Base-by-base conservation (phyloP, 345 rosid species). In the Eucalyptus tenuipes region DNA sequence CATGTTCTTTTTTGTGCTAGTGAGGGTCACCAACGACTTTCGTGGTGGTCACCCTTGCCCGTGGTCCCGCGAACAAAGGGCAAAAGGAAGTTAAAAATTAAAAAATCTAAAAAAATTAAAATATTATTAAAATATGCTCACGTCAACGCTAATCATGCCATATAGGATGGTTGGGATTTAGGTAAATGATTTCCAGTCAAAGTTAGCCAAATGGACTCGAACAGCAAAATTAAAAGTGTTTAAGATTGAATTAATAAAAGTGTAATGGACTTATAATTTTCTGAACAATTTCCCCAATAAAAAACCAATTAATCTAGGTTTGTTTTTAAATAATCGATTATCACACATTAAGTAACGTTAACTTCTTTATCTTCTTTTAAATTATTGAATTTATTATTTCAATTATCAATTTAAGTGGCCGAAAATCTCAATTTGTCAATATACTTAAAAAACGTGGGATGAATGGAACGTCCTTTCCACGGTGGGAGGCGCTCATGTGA, bases 161-260 rank as follows among this genome's bases (percentile, higher is more conserved):
- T 3, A 7, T 50, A 50, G 1, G 22, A 50, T 50, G 22, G 0
- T 50, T 50, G 55, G 0, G 22, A 50, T 50, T 1, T 50, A 50
- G 1, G 4, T 50, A 2, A 50, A 50, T 50, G 0, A 17, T 17
- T 50, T 50, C 0, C 2, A 7, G 8, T 0, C 22, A 50, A 50
- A 50, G 4, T 50, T 7, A 3, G 1, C 3, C 8, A 50, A 0
- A 17, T 50, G 0, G 2, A 17, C 3, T 50, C 0, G 1, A 17
- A 17, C 17, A 17, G 4, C 22, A 50, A 50, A 50, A 50, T 50
- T 50, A 17, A 50, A 50, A 17, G 2, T 50, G 55, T 17, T 50
- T 17, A 50, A 0, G 55, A 50, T 1, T 50, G 22, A 7, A 50
- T 7, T 50, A 50, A 7, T 50, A 50, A 7, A 17, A 50, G 0